Base-by-base conservation (phyloP, 768 basidiomycete genomes). In the Russula emetica region DNA sequence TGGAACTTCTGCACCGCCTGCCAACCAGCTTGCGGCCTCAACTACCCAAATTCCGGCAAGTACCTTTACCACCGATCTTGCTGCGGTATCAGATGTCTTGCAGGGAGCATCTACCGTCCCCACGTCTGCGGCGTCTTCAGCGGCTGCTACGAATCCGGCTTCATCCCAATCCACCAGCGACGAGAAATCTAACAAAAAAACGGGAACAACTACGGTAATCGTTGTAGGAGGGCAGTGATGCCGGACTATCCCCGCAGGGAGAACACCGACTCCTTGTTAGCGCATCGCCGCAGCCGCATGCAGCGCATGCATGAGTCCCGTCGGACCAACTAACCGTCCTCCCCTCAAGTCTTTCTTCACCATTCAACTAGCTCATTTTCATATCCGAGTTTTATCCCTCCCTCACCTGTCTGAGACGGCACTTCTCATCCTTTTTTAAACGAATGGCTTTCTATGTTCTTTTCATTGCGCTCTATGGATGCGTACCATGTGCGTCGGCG, bases 401-500 rank as follows among this genome's bases (percentile, higher is more conserved):
- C 24, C 22, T 32, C 38, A 30, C 26, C 38, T 30, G 51, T 53
- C 51, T 47, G 62, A 38, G 62, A 45, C 34, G 24, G 18, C 44
- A 20, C 32, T 54, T 53, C 3, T 14, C 36, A 20, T 13, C 11
- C 13, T 28, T 28, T 11, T n/a, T 52, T 38, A 2, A 42, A 42
- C 14, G 40, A 14, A 30, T 42, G 26, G 14, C 18, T 28, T 51
- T 36, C 26, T 47, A 18, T 61, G 18, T n/a, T 24, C 26, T 38
- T 53, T 22, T n/a, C 28, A 10, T 22, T 22, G 20, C 26, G 14
- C 38, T 42, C 60, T 24, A 28, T 11, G 34, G 20, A 28, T n/a
- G 40, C 30, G 24, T 32, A 56, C 9, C 55, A 55, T 32, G 53
- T 32, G 57, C 62, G 57, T 63, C 51, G 44, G 62, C 11, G 63